Evolutionary conservation across 2,329 filamentous ascomycete genomes (phyloP).

Genomic region (Microsporum ferrugineum): DNA sequence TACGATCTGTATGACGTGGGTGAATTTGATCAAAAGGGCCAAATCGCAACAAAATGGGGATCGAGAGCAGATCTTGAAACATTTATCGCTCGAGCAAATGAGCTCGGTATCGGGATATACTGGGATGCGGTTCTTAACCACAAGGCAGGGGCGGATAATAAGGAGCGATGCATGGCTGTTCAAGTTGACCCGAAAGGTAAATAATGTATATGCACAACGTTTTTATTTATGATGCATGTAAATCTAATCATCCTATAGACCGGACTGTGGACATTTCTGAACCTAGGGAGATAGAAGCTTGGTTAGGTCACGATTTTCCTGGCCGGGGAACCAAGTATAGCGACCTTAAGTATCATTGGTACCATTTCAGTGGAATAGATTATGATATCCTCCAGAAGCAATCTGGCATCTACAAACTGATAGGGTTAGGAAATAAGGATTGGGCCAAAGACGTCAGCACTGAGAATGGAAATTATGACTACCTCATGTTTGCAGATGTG

Average conservation of each 20-base stretch:
- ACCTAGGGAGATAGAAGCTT: constrained; percentile 53
- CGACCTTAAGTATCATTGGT: constrained; percentile 51
- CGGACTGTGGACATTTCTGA: constrained; percentile 26
- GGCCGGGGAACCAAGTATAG: constrained; percentile 51
- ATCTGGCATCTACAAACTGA: constrained; percentile 54
- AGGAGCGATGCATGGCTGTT: constrained; percentile 50
- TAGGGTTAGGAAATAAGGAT: constrained; percentile 45
- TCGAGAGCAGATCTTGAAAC: constrained; percentile 48
- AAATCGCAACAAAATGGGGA: constrained; percentile 56
- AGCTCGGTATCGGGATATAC: constrained; percentile 46
- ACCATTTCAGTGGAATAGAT: constrained; percentile 59
- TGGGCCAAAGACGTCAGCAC: constrained; percentile 54
- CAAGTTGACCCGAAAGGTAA: constrained; percentile 48
- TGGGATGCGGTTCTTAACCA: constrained; percentile 66
- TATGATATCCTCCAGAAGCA: constrained; percentile 48
- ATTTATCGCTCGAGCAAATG: constrained; percentile 41
- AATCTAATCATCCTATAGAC: constrained; percentile 2
- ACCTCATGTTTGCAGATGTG: constrained; percentile 61
- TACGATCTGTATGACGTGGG: constrained; percentile 62
- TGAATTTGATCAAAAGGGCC: constrained; percentile 61
- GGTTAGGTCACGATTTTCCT: constrained; percentile 56
- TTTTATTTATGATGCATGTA: no score
- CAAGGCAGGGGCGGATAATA: constrained; percentile 56
- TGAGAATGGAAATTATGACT: constrained; percentile 56
- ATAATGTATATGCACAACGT: background rate